phyloP scores from a whole-genome alignment of 169 alveolate genomes.

The Sarcocystis neurona region DNA sequence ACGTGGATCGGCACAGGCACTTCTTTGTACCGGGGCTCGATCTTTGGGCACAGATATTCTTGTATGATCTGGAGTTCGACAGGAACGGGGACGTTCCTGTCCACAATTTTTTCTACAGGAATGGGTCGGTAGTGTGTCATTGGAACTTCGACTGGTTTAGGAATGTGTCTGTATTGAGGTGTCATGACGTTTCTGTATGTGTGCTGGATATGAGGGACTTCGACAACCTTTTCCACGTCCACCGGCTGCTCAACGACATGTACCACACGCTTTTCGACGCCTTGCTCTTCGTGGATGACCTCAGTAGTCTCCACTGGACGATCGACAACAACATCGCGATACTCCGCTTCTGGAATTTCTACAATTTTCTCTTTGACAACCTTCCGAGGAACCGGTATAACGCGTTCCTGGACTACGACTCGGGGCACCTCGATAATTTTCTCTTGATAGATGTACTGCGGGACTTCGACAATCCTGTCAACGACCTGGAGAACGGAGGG shows the following conservation, averaged over 20 bases:
- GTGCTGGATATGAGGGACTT: slow-evolving; percentile 91
- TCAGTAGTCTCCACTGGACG: slow-evolving; percentile 58
- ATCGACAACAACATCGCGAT: slow-evolving; percentile 75
- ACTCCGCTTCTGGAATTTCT: slow-evolving; percentile 88
- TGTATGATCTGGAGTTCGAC: slow-evolving; percentile 90
- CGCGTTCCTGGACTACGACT: slow-evolving; percentile 87
- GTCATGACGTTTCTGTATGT: slow-evolving; percentile 83
- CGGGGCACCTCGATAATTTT: slow-evolving; percentile 88
- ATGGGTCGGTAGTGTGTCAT: slow-evolving; percentile 88
- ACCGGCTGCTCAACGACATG: slow-evolving; percentile 57
- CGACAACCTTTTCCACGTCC: slow-evolving; percentile 84
- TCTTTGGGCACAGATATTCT: slow-evolving; percentile 87
- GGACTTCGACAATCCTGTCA: slow-evolving; percentile 89
- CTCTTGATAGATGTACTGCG: slow-evolving; percentile 89
- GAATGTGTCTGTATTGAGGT: slow-evolving; percentile 92
- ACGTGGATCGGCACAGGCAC: slow-evolving; percentile 92
- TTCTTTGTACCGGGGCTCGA: slow-evolving; percentile 88
- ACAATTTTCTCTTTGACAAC: slow-evolving; percentile 86
- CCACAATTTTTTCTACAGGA: slow-evolving; percentile 88
- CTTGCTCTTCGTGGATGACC: slow-evolving; percentile 51
- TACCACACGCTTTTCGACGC: slow-evolving; percentile 48
- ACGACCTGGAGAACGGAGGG: slow-evolving; percentile 66
- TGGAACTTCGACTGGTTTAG: slow-evolving; percentile 92
- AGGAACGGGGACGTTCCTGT: slow-evolving; percentile 90
- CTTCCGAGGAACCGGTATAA: slow-evolving; percentile 87